Evolutionary conservation across 2,329 filamentous ascomycete species (phyloP).

Genomic region (Lachnellula arida): DNA sequence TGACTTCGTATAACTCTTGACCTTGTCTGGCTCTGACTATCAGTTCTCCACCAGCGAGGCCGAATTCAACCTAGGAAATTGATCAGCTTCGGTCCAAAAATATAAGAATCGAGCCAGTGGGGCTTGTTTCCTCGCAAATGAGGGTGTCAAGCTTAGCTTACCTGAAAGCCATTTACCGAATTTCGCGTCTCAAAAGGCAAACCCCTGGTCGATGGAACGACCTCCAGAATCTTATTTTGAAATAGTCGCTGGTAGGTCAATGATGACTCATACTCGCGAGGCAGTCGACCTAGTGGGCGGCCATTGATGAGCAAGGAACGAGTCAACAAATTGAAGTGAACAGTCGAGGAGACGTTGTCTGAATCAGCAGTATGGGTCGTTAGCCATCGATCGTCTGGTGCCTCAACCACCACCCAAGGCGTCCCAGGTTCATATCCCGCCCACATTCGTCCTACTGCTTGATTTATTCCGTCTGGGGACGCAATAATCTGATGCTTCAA

Average conservation of each 20-base stretch:
- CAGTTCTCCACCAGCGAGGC: slow-evolving; percentile 25
- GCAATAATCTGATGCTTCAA: slow-evolving; percentile 17
- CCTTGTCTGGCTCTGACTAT: slow-evolving; percentile 24
- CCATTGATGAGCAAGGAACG: slow-evolving; percentile 51
- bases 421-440: slow-evolving; percentile 23
- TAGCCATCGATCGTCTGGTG: slow-evolving; percentile 34
- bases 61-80: slow-evolving; percentile 32
- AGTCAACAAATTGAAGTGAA: slow-evolving; percentile 47
- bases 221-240: slow-evolving; percentile 26
- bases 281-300: slow-evolving; percentile 43
- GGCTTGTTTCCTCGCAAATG: slow-evolving; percentile 4
- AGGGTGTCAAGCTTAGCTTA: slow-evolving; percentile 10
- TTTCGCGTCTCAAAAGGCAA: slow-evolving; percentile 35
- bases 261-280: slow-evolving; percentile 37
- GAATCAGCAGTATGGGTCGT: slow-evolving; percentile 17
- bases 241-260: slow-evolving; percentile 17
- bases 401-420: slow-evolving; percentile 24
- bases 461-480: slow-evolving; percentile 22
- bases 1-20: slow-evolving; percentile 10
- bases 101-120: not conserved
- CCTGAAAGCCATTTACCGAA: slow-evolving; percentile 25
- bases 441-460: slow-evolving; percentile 27
- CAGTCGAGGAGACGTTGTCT: slow-evolving; percentile 6
- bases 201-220: slow-evolving; percentile 32
- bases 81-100: not conserved